These are phyloP conservation scores for Albifimbria verrucaria DNA, from an alignment of 2,329 filamentous ascomycete species.

Conservation along the genomic window DNA sequence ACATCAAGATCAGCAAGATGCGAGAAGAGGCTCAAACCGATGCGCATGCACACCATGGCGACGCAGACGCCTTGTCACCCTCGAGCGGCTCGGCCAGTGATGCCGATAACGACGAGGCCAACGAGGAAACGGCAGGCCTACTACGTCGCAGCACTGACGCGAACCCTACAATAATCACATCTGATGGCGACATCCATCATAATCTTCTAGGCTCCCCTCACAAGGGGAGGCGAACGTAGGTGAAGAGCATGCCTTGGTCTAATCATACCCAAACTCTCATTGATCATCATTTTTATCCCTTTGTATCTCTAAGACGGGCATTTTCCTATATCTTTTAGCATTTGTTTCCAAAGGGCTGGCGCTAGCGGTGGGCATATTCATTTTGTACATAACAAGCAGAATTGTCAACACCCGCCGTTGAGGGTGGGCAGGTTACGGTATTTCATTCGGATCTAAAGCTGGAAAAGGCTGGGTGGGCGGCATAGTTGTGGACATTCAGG, in stretches of 20 bases:
- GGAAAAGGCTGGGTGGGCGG: neutral
- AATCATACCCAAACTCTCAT: too few relatives aligned
- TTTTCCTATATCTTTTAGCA: neutral
- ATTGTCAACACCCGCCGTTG: too few relatives aligned
- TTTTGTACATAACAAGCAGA: neutral
- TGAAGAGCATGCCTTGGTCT: too few relatives aligned
- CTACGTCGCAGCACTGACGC: slow-evolving; percentile 36
- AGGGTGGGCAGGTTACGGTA: too few relatives aligned
- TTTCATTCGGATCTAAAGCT: too few relatives aligned
- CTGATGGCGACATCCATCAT: slow-evolving; percentile 38
- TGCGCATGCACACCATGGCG: slow-evolving; percentile 40
- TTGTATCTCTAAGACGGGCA: neutral
- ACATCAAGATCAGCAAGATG: slow-evolving; percentile 91
- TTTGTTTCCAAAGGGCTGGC: neutral
- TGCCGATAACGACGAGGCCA: slow-evolving; percentile 37
- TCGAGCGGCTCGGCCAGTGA: slow-evolving; percentile 37
- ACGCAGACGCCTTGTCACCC: slow-evolving; percentile 26
- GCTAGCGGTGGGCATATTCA: neutral
- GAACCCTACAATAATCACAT: slow-evolving; percentile 32
- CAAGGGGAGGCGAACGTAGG: neutral
- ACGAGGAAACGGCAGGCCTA: slow-evolving; percentile 44
- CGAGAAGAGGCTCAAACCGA: slow-evolving; percentile 64
- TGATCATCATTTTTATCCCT: too few relatives aligned
- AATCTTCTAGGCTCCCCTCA: slow-evolving; percentile 21
- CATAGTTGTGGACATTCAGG: too few relatives aligned